phyloP scores from a whole-genome alignment of 2,329 filamentous ascomycete species.

The Massarina eburnea region DNA sequence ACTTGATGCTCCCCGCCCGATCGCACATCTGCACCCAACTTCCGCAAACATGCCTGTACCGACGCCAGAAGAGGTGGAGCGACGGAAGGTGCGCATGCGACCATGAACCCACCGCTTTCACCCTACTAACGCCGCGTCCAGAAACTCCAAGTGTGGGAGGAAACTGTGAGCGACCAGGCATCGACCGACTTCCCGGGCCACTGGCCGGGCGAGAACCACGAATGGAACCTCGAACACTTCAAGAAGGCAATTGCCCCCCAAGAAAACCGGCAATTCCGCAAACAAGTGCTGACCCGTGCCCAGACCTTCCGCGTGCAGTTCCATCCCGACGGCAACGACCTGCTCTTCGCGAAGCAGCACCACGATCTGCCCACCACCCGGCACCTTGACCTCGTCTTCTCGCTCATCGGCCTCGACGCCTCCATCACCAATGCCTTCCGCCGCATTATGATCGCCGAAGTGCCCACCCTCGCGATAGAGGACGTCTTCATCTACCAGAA shows the following conservation, averaged over 20 bases:
- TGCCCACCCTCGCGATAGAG: conserved; percentile 93
- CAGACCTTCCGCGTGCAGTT: conserved; percentile 74
- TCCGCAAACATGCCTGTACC: conserved; percentile 46
- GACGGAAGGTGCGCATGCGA: conserved; percentile 58
- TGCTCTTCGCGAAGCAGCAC: conserved; percentile 50
- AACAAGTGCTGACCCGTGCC: too few species aligned
- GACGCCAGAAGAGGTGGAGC: conserved; percentile 57
- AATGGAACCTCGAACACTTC: conserved; percentile 77
- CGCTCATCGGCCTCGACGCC: conserved; percentile 87
- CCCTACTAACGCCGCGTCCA: conserved; percentile 43
- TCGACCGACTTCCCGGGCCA: conserved; percentile 93
- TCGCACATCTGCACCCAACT: conserved; percentile 8
- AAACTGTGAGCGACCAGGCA: conserved; percentile 85
- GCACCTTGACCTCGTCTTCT: conserved; percentile 74
- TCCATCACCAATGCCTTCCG: conserved; percentile 96
- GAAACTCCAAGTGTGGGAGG: conserved; percentile 83
- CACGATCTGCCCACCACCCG: not conserved
- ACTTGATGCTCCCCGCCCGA: conserved; percentile 21
- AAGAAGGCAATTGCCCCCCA: conserved; percentile 48
- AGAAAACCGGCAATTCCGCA: too few species aligned
- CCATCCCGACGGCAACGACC: conserved; percentile 65
- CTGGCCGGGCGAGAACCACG: conserved; percentile 83
- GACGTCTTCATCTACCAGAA: conserved; percentile 93
- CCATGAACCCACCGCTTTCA: not conserved
- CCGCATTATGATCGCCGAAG: conserved; percentile 90